These are phyloP conservation scores for Amanita rimosa DNA, from an alignment of 768 basidiomycete species.

Conservation along the genomic window DNA sequence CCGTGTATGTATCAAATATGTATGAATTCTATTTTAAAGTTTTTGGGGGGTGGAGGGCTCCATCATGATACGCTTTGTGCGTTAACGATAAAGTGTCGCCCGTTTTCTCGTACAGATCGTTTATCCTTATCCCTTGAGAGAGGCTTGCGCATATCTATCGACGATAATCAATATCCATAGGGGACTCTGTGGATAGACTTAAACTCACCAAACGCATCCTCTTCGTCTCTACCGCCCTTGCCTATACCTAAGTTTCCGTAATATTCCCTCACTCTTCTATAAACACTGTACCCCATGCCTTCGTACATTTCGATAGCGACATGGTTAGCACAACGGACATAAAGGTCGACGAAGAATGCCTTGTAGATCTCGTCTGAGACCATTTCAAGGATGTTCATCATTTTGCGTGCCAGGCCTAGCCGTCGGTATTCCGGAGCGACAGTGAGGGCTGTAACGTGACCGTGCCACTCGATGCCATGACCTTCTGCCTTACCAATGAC, in stretches of 20 bases:
- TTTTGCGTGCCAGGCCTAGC: constrained; percentile 72
- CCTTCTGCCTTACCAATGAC: constrained; percentile 96
- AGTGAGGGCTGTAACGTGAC: constrained; percentile 90
- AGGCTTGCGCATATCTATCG: constrained; percentile 62
- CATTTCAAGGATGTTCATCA: constrained; percentile 80
- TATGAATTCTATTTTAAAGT: not conserved
- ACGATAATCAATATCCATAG: not conserved
- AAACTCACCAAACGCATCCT: constrained; percentile 81
- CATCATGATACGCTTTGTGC: constrained; percentile 44
- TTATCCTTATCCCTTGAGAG: constrained; percentile 47
- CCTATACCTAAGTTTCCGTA: constrained; percentile 72
- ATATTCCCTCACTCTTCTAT: constrained; percentile 82
- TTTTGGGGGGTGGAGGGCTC: too few species aligned
- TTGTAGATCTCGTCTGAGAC: constrained; percentile 74
- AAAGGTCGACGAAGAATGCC: constrained; percentile 91
- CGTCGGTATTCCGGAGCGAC: constrained; percentile 92
- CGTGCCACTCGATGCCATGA: constrained; percentile 65
- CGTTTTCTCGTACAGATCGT: constrained; percentile 60
- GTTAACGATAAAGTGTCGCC: constrained; percentile 61
- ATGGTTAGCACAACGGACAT: constrained; percentile 80
- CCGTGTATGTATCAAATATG: not conserved
- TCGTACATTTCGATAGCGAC: constrained; percentile 91
- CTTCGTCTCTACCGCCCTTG: constrained; percentile 70
- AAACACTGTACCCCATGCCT: constrained; percentile 87
- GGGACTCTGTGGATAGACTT: not conserved